A percentile compares a stretch with the other conserved stretches of the same genome.
phyloP scores from a whole-genome alignment of 2,329 filamentous ascomycete species.

The Phoma sp. region DNA sequence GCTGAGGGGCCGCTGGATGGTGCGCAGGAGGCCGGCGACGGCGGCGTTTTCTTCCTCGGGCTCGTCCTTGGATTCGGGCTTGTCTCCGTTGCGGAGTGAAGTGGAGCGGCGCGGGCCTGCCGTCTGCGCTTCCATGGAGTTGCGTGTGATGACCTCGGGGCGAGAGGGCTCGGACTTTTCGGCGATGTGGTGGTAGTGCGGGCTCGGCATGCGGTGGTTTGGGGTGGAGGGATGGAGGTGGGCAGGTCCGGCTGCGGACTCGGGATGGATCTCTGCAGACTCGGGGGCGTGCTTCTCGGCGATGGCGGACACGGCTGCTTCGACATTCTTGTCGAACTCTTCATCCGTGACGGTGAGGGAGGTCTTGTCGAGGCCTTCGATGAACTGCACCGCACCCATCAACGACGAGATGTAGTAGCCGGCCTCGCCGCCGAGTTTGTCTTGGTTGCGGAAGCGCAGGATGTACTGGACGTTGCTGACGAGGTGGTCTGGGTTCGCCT shows the following conservation, averaged over 20 bases:
- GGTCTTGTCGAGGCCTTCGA: conserved; percentile 94
- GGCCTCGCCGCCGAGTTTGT: conserved; percentile 95
- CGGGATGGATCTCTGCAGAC: conserved; percentile 27
- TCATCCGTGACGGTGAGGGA: conserved; percentile 91
- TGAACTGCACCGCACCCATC: conserved; percentile 95
- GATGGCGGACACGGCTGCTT: conserved; percentile 92
- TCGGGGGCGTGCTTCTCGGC: conserved; percentile 79
- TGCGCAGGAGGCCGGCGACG: conserved; percentile 83
- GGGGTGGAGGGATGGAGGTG: conserved; percentile 29
- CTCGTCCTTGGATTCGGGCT: conserved; percentile 37
- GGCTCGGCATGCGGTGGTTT: conserved; percentile 51
- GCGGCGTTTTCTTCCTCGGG: conserved; percentile 75
- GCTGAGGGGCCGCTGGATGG: conserved; percentile 87
- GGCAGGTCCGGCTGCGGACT: conserved; percentile 21
- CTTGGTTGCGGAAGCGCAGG: conserved; percentile 92
- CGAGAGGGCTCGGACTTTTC: conserved; percentile 59
- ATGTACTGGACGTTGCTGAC: conserved; percentile 99
- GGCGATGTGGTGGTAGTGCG: conserved; percentile 51
- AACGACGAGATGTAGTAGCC: conserved; percentile 97
- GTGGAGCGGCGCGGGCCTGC: conserved; percentile 63
- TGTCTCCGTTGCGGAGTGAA: conserved; percentile 55
- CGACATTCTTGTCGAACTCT: conserved; percentile 96
- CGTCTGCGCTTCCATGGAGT: conserved; percentile 66
- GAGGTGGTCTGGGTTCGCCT: conserved; percentile 92
- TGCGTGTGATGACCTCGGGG: conserved; percentile 65